phyloP scores from a whole-genome alignment of 164 flowering plant genomes.

The Berberis thunbergii region DNA sequence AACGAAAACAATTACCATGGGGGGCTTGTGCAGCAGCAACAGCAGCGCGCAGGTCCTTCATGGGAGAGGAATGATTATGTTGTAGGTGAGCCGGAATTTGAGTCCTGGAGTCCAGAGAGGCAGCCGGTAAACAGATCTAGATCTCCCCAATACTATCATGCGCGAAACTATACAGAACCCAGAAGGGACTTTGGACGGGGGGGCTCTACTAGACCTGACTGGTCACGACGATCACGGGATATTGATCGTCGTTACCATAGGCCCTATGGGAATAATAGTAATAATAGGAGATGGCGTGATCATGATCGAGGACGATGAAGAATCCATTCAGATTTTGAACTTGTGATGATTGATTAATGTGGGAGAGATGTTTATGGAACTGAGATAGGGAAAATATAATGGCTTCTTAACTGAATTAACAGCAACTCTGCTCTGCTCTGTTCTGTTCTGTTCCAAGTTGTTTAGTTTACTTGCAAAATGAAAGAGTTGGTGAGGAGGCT shows the following conservation, averaged over 20 bases:
- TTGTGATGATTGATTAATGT: no score
- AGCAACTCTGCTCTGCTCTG: no score
- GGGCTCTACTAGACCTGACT: conserved; percentile 23
- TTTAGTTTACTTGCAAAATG: no score
- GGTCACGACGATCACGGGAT: conserved; percentile 25
- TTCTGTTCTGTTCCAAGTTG: no score
- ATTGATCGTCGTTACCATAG: conserved; percentile 25
- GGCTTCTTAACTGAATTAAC: no score
- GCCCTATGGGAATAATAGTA: conserved; percentile 5
- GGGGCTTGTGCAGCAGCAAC: conserved; percentile 8
- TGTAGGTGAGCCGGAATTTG: conserved; percentile 30
- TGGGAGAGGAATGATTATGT: conserved; percentile 27
- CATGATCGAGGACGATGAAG: no score
- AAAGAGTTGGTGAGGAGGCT: no score
- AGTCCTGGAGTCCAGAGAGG: conserved; percentile 55
- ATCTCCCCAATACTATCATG: conserved; percentile 14
- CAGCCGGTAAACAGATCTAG: conserved; percentile 20
- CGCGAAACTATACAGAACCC: conserved; percentile 15
- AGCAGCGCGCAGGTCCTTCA: conserved; percentile 6
- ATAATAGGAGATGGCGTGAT: conserved; percentile 30
- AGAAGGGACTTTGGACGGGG: conserved; percentile 20
- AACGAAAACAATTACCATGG: conserved; percentile 23
- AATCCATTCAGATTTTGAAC: no score
- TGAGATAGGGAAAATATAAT: no score
- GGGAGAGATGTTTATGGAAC: no score